Conservation (phyloP, 208 protist species). For the Leishmania martiniquensis region DNA sequence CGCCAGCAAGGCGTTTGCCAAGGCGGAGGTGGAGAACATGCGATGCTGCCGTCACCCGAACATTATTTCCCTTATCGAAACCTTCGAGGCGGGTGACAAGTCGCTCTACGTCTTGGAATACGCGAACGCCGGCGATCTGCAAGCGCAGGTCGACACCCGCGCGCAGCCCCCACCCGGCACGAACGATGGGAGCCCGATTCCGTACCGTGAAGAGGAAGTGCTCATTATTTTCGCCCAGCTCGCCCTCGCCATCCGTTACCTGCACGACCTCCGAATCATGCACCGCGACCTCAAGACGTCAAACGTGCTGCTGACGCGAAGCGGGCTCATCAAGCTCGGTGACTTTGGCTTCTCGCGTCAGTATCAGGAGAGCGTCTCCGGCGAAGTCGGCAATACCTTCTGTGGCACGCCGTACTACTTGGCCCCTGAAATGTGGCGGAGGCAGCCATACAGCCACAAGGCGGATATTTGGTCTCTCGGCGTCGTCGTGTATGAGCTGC, state of each 20-base stretch:
- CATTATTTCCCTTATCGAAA: conserved; percentile 66
- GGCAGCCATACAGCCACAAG: conserved; percentile 90
- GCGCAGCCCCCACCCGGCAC: conserved; percentile 12
- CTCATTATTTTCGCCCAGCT: conserved; percentile 73
- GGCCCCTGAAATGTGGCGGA: conserved; percentile 88
- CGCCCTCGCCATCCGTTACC: conserved; percentile 75
- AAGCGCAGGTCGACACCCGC: conserved; percentile 62
- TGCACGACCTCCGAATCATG: conserved; percentile 78
- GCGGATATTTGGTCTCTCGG: conserved; percentile 91
- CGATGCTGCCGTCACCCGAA: conserved; percentile 66
- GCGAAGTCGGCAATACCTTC: conserved; percentile 56
- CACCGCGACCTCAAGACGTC: conserved; percentile 86
- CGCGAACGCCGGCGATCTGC: conserved; percentile 79
- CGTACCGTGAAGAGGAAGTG: conserved; percentile 65
- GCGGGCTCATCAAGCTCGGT: conserved; percentile 83
- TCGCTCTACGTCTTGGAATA: conserved; percentile 78
- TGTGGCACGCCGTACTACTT: conserved; percentile 91
- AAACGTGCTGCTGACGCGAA: conserved; percentile 71
- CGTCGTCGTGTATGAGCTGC: conserved; percentile 82
- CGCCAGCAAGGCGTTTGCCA: conserved; percentile 37
- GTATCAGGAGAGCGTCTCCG: conserved; percentile 56
- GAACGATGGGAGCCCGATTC: conserved; percentile 20
- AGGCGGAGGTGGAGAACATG: conserved; percentile 63
- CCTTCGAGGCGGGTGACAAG: conserved; percentile 38
- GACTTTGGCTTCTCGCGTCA: conserved; percentile 83